Evolutionary conservation across 768 basidiomycete genomes (phyloP).

Genomic region (Baorangia bicolor): DNA sequence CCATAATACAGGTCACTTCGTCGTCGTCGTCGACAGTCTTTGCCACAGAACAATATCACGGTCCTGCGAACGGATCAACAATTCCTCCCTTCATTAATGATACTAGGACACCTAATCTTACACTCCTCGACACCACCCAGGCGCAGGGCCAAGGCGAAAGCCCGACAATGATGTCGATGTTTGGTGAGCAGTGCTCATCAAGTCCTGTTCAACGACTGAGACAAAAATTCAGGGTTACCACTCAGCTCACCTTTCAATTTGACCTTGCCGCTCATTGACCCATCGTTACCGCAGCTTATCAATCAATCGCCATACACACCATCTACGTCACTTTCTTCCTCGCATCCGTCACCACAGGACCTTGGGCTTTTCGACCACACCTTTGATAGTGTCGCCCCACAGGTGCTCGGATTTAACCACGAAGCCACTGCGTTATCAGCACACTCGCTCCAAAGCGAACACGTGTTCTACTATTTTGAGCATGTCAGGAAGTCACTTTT

Average conservation of each 20-base stretch:
- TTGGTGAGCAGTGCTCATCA: slow-evolving; percentile 21
- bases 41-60: slow-evolving; percentile 29
- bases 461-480: slow-evolving; percentile 74
- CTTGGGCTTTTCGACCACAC: slow-evolving; percentile 31
- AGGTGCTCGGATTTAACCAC: slow-evolving; percentile 28
- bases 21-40: slow-evolving; percentile 36
- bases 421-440: slow-evolving; percentile 29
- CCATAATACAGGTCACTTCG: too few relatives aligned
- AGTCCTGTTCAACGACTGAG: slow-evolving; percentile 11
- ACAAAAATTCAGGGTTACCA: slow-evolving; percentile 19
- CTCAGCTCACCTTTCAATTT: slow-evolving; percentile 33
- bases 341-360: slow-evolving; percentile 35
- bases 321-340: slow-evolving; percentile 33
- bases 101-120: slow-evolving; percentile 18
- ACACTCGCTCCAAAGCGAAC: slow-evolving; percentile 51
- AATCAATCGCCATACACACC: slow-evolving; percentile 36
- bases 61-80: slow-evolving; percentile 19
- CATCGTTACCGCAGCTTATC: slow-evolving; percentile 27
- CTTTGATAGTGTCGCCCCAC: slow-evolving; percentile 36
- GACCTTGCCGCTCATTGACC: slow-evolving; percentile 28
- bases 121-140: slow-evolving; percentile 21
- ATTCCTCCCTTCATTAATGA: slow-evolving; percentile 24
- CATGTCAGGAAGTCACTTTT: slow-evolving; percentile 67
- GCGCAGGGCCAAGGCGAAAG: slow-evolving; percentile 21
- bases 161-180: slow-evolving; percentile 28